Evolutionary conservation across 1,284 basidiomycete species (phyloP), one percentile per base, ranked within the genome.

Genomic region (Coniferiporia sulphurascens): DNA sequence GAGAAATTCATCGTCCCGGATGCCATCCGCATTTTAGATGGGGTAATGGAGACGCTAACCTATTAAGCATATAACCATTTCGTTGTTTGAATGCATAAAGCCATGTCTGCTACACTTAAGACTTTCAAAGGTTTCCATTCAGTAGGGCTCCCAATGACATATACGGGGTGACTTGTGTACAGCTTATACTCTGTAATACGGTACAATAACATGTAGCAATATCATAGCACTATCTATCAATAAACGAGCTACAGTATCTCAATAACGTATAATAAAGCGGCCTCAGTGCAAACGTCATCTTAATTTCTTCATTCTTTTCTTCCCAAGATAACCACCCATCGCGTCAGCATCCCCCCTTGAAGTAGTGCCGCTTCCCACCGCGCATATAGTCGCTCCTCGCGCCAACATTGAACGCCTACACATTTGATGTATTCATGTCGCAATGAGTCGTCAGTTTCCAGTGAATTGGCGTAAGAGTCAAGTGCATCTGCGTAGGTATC

Each of bases 1-100:
- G 93, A 96, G 76, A 94, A 92, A 70, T 95, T 96, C 72, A 86
- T 90, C 73, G 86, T 95, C 68, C 93, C 93, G 0, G 93, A 96
- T 68, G 78, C 88, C 3, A 78, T 96, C 61, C 81, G 93, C 53
- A 78, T 95, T 56, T 72, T 95, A 59, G 93, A 96, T 69, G 89
- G 86, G 34, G 77, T 95, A 15, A 79, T 95, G 48, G 89, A 95
- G 72, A 93, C 93, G 1, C 75, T 96, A 68, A 74, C 78, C 34
- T 95, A 89, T 72, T 95, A 65, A 75, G 10, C 17, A 21, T 35
- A 8, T 9, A 57, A 22, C 55, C 62, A 63, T 10, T 63, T 65
- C 62, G 49, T 8, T n/a, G n/a, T n/a, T n/a, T n/a, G n/a, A n/a
- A n/a, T n/a, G n/a, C n/a, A n/a, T n/a, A n/a, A n/a, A n/a, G n/a